A percentile compares a stretch with the other conserved stretches of the same genome.
Evolutionary conservation across 495 filamentous ascomycete genomes (phyloP).

Genomic region (Amniculicola lignicola): DNA sequence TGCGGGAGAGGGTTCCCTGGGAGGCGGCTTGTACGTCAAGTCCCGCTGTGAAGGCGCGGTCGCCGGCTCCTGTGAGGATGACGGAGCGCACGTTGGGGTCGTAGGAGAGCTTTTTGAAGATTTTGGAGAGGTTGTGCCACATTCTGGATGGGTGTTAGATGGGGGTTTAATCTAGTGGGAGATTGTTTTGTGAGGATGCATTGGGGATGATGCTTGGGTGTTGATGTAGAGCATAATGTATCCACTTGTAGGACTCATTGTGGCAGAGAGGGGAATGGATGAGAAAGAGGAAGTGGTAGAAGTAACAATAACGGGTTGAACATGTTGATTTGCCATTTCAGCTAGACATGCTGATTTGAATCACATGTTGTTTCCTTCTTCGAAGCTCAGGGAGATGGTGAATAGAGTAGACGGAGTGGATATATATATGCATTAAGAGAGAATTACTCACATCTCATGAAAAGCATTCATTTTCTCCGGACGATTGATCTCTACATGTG

Average conservation of each 20-base stretch:
- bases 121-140: constrained; percentile 75
- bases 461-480: constrained; percentile 90
- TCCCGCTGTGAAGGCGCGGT: constrained; percentile 50
- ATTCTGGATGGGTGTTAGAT: constrained; percentile 54
- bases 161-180: too few species aligned
- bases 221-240: too few species aligned
- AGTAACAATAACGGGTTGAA: too few species aligned
- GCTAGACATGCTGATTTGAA: too few species aligned
- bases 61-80: constrained; percentile 77
- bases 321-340: too few species aligned
- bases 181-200: too few species aligned
- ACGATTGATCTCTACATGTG: constrained; percentile 91
- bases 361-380: too few species aligned
- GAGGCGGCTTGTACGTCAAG: constrained; percentile 34
- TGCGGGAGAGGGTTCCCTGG: constrained; percentile 21
- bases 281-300: not conserved
- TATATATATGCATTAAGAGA: not conserved
- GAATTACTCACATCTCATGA: constrained; percentile 56
- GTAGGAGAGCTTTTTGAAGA: constrained; percentile 72
- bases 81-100: constrained; percentile 73
- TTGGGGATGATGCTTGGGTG: too few species aligned
- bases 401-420: too few species aligned
- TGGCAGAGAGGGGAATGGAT: not conserved
- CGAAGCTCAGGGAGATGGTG: too few species aligned
- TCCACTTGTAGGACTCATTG: too few species aligned